Evolutionary conservation across 768 basidiomycete genomes (phyloP).

Genomic region (Krasilnikovozyma curviuscula): DNA sequence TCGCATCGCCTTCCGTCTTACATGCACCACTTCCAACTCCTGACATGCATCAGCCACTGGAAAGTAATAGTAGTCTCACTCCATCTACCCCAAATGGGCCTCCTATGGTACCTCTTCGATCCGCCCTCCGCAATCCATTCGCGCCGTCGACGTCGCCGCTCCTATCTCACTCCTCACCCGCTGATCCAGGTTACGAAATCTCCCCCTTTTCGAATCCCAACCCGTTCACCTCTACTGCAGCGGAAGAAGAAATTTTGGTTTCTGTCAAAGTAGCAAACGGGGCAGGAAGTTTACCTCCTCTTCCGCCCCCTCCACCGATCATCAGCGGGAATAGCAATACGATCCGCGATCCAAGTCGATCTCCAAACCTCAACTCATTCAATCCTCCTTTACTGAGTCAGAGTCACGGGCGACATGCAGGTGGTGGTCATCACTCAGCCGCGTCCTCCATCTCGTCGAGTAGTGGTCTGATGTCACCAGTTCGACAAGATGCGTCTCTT

Average conservation of each 20-base stretch:
- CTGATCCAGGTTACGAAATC: background rate
- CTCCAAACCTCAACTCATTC: too few species aligned
- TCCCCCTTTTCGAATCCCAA: background rate
- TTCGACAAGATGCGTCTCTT: constrained; percentile 23
- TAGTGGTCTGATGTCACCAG: constrained; percentile 6
- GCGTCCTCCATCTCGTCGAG: constrained; percentile 15
- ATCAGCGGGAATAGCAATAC: too few species aligned
- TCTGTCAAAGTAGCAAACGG: too few species aligned
- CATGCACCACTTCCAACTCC: constrained; percentile 30
- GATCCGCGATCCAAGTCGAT: too few species aligned
- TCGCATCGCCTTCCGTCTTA: constrained; percentile 22
- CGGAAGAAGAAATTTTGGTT: too few species aligned
- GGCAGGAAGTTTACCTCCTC: too few species aligned
- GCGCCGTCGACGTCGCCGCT: background rate
- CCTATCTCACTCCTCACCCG: background rate
- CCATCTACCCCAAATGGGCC: background rate
- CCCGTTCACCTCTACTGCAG: background rate
- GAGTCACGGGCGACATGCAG: constrained; percentile 25
- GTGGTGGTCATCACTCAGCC: constrained; percentile 28
- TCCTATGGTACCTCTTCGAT: constrained; percentile 2
- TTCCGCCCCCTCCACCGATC: too few species aligned
- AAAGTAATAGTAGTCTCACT: background rate
- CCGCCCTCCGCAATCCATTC: constrained; percentile 3
- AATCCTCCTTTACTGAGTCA: constrained; percentile 24
- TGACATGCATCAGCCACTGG: background rate